Conservation (phyloP, 768 basidiomycete genomes). For the Suillus brevipes region DNA sequence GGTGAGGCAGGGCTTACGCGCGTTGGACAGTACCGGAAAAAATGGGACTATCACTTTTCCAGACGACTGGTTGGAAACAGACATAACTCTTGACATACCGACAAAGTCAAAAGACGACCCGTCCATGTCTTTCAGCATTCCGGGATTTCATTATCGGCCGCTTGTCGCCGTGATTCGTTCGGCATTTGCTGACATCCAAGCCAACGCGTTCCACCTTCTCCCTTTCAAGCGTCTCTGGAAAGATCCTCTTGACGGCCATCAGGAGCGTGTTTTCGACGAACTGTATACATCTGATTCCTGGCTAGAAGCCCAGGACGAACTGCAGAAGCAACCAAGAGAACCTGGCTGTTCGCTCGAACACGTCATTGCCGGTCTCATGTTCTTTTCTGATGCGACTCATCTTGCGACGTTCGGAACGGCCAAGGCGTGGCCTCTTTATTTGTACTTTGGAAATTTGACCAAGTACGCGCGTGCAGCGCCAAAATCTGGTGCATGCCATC, state of each 20-base stretch:
- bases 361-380: constrained; percentile 17
- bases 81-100: no score
- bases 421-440: constrained; percentile 16
- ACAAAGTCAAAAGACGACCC: constrained; percentile 3
- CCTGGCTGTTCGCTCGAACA: constrained; percentile 17
- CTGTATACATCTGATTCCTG: constrained; percentile 21
- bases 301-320: constrained; percentile 17
- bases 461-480: constrained; percentile 13
- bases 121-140: background rate
- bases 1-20: background rate
- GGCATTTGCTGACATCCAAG: constrained; percentile 1
- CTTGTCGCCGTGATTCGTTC: constrained; percentile 16
- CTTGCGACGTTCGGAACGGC: constrained; percentile 21
- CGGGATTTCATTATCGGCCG: constrained; percentile 17
- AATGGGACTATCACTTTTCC: background rate
- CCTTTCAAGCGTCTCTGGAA: constrained; percentile 25
- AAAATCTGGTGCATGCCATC: constrained; percentile 16
- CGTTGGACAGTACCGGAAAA: background rate
- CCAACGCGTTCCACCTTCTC: constrained; percentile 21
- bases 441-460: constrained; percentile 10
- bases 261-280: constrained; percentile 17
- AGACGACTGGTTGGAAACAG: constrained; percentile 6
- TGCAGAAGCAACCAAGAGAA: constrained; percentile 14
- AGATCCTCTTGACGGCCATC: background rate
- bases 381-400: constrained; percentile 26